Percentiles rank a stretch among this genome's conserved stretches.
These are phyloP conservation scores for Parmelia sp. DNA, from an alignment of 495 filamentous ascomycete species.

Conservation along the genomic window DNA sequence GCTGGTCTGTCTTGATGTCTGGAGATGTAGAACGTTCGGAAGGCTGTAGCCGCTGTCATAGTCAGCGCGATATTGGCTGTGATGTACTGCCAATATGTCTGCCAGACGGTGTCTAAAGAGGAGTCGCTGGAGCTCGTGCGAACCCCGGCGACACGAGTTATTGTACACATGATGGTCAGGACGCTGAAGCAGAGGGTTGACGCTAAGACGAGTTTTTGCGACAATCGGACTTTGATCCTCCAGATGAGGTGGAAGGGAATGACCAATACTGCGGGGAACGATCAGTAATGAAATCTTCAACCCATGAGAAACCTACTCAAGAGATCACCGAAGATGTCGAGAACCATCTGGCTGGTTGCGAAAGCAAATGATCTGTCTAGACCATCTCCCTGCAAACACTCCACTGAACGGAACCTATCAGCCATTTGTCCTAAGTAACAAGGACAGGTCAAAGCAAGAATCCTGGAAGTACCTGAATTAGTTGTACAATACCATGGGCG, in stretches of 20 bases:
- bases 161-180: slow-evolving; percentile 18
- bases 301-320: slow-evolving; percentile 18
- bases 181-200: slow-evolving; percentile 25
- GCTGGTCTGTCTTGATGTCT: not conserved
- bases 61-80: slow-evolving; percentile 21
- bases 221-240: slow-evolving; percentile 17
- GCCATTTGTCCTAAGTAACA: not conserved
- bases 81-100: slow-evolving; percentile 24
- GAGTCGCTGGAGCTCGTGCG: not conserved
- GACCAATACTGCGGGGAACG: slow-evolving; percentile 19
- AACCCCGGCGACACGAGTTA: slow-evolving; percentile 20
- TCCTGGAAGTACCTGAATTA: slow-evolving; percentile 7
- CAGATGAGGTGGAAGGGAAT: slow-evolving; percentile 26
- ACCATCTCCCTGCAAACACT: slow-evolving; percentile 3
- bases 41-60: slow-evolving; percentile 22
- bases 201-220: slow-evolving; percentile 25
- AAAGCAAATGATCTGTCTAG: slow-evolving; percentile 7
- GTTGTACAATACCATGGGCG: slow-evolving; percentile 22
- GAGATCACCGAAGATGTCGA: slow-evolving; percentile 24
- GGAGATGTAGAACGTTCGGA: slow-evolving; percentile 26
- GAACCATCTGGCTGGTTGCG: slow-evolving; percentile 14
- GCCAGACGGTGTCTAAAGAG: slow-evolving; percentile 22
- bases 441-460: not conserved
- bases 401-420: not conserved
- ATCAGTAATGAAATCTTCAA: not conserved